Evolutionary conservation across 805 yeast species (phyloP), one percentile per base, ranked within the genome.

Genomic region (Wickerhamomyces alni): DNA sequence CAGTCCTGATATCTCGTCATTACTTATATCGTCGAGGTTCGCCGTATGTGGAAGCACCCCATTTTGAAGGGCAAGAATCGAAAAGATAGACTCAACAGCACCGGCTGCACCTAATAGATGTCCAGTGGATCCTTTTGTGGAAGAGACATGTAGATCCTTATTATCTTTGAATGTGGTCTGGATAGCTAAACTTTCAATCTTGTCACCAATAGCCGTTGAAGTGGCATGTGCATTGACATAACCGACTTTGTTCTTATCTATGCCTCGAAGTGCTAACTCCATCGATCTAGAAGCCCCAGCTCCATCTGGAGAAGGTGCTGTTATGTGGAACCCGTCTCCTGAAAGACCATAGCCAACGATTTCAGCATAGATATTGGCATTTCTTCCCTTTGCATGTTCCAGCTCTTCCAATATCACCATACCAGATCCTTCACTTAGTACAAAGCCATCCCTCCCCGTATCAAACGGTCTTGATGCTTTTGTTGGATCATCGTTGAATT

Each of bases 161-260:
- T 60, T 51, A 3, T 61, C 52, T 1, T 55, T 62, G 39, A 87
- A 75, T 4, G 83, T 51, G 4, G 71, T 58, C 35, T 66, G 59
- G 37, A 93, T 80, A 3, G 98, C 98, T 32, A 58, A 57, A 52
- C 83, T 78, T 55, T 93, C 99, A 1, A 96, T 93, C 16, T 77
- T 63, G 55, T 93, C 99, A 5, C 99, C 99, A 4, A 89, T 63
- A 7, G 68, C 65, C 0, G 99, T 93, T 0, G 96, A 86, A 0
- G 99, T 93, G 0, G 99, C 99, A 61, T 93, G 99, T 2, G 99
- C 97, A 61, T 94, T 93, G 35, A 93, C 70, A 54, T 88, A 93
- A 34, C 74, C 87, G 16, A 91, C 68, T 2, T 74, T 67, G 4
- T 53, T 33, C 0, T 79, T 70, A 1, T 57, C 55, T 2, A 81